Evolutionary conservation across 2,329 filamentous ascomycete genomes (phyloP).

Genomic region (Colletotrichum simmondsii): DNA sequence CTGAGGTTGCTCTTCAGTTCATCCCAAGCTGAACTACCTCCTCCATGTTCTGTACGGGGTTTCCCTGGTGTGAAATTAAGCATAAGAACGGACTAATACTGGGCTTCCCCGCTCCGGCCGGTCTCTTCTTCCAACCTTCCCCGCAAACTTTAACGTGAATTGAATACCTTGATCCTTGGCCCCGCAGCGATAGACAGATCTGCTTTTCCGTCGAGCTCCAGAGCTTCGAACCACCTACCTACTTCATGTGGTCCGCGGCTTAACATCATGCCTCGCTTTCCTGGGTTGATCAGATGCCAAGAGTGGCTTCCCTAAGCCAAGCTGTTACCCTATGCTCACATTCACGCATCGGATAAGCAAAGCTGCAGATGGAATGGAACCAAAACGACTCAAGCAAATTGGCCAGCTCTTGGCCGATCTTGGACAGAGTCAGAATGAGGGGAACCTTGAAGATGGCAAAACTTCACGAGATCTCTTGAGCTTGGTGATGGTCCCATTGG

Average conservation of each 20-base stretch:
- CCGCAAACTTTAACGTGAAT: constrained; percentile 4
- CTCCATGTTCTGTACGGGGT: background rate
- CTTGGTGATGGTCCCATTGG: background rate
- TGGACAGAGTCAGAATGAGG: constrained; percentile 5
- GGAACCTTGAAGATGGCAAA: constrained; percentile 19
- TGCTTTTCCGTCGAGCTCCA: constrained; percentile 27
- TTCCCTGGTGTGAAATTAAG: constrained; percentile 6
- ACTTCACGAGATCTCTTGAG: constrained; percentile 5
- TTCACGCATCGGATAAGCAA: constrained; percentile 13
- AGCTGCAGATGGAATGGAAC: background rate
- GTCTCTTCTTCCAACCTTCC: constrained; percentile 1
- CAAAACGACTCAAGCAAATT: background rate
- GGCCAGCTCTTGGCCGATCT: constrained; percentile 10
- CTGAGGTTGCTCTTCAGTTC: too few species aligned
- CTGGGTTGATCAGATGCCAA: background rate
- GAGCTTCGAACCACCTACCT: background rate
- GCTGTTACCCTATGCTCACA: background rate
- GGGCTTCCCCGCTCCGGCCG: background rate
- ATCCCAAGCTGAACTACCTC: too few species aligned
- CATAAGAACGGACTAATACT: constrained; percentile 17
- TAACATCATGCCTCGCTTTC: background rate
- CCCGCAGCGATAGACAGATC: constrained; percentile 10
- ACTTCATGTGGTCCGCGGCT: background rate
- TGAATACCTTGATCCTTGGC: background rate
- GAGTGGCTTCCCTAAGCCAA: background rate